phyloP scores from a whole-genome alignment of 2,329 filamentous ascomycete species.

The Trichoderma sp. region DNA sequence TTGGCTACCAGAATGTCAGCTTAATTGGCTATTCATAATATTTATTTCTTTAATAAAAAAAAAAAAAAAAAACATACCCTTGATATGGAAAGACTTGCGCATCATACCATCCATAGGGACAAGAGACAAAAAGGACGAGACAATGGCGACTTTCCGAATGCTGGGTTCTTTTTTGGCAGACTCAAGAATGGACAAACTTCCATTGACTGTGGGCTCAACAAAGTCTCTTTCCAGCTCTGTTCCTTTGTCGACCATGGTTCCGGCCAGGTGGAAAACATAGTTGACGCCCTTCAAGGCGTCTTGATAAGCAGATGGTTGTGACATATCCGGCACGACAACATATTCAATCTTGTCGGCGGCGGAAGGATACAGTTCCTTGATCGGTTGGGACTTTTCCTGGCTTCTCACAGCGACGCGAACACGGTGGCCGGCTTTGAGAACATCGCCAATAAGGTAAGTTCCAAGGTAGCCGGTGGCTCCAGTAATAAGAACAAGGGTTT shows the following conservation, averaged over 20 bases:
- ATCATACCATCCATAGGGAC: constrained; percentile 12
- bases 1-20: neutral
- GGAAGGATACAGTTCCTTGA: constrained; percentile 11
- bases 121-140: constrained; percentile 21
- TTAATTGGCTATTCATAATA: fast-evolving
- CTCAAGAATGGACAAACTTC: constrained; percentile 19
- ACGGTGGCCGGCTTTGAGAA: constrained; percentile 20
- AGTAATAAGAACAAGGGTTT: constrained; percentile 19
- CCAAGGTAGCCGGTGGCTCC: constrained; percentile 23
- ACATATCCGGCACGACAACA: constrained; percentile 14
- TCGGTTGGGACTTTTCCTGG: constrained; percentile 3
- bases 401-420: constrained; percentile 21
- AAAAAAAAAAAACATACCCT: constrained; percentile 13
- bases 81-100: neutral
- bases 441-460: constrained; percentile 4
- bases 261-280: constrained; percentile 33
- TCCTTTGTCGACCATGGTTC: constrained; percentile 21
- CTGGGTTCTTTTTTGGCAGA: constrained; percentile 7
- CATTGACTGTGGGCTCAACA: constrained; percentile 20
- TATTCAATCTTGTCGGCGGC: constrained; percentile 18
- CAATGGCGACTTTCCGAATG: constrained; percentile 19
- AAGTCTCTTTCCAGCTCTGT: constrained; percentile 20
- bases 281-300: constrained; percentile 35
- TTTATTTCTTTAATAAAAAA: too few species aligned
- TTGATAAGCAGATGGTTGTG: constrained; percentile 36